A percentile compares a stretch with the other conserved stretches of the same genome.
These are phyloP conservation scores for Teratosphaeria pseudoeucalypti DNA, from an alignment of 2,329 filamentous ascomycete genomes.

Conservation along the genomic window DNA sequence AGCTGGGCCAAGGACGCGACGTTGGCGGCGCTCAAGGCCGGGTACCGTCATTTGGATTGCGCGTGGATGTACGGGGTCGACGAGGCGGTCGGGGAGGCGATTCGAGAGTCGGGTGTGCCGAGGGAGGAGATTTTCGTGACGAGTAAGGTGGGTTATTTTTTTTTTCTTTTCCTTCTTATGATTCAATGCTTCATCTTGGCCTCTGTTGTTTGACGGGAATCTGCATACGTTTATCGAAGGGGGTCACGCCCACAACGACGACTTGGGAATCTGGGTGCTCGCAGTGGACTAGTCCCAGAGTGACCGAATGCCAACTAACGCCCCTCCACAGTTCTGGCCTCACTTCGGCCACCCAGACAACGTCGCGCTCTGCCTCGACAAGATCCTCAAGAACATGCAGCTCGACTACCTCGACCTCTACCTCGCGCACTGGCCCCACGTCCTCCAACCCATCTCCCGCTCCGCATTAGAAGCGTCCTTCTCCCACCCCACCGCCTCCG, in stretches of 20 bases:
- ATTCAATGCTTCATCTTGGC: too few species aligned
- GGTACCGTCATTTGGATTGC: conserved; percentile 20
- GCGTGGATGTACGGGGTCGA: conserved; percentile 20
- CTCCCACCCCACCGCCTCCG: conserved; percentile 3
- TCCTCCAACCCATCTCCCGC: conserved; percentile 9
- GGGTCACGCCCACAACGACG: too few species aligned
- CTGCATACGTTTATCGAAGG: not conserved
- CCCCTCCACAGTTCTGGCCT: conserved; percentile 9
- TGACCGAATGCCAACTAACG: too few species aligned
- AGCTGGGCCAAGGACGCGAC: conserved; percentile 16
- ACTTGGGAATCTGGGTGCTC: too few species aligned
- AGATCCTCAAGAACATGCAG: conserved; percentile 29
- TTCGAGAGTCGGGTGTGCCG: conserved; percentile 14
- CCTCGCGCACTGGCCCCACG: conserved; percentile 32
- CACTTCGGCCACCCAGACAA: conserved; percentile 15
- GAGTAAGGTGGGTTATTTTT: conserved; percentile 2
- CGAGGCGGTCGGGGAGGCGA: conserved; percentile 13
- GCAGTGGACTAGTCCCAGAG: too few species aligned
- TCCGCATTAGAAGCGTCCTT: conserved; percentile 10
- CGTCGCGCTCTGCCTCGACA: conserved; percentile 23
- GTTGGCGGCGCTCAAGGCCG: conserved; percentile 13
- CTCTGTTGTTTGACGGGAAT: too few species aligned
- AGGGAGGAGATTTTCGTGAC: conserved; percentile 17
- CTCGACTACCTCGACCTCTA: conserved; percentile 35
- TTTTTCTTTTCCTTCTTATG: too few species aligned